These are phyloP conservation scores for Hyaloscypha bicolor DNA, from an alignment of 495 filamentous ascomycete species.

Conservation along the genomic window DNA sequence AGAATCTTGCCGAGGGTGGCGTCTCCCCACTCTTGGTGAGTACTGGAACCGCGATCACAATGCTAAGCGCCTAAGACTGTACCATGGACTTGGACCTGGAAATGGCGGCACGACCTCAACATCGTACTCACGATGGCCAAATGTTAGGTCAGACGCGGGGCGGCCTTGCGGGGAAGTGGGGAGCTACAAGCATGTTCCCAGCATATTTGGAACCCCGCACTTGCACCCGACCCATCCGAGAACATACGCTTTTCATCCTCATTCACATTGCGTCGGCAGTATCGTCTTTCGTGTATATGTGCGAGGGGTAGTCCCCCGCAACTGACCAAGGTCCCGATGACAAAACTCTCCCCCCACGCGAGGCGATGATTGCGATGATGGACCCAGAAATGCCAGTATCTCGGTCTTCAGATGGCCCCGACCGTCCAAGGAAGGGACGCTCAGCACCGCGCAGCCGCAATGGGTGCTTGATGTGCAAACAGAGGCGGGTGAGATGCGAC, in stretches of 20 bases:
- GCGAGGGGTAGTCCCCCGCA: neutral
- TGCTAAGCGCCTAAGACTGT: too few species aligned
- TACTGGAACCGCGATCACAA: too few species aligned
- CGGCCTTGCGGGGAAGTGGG: too few species aligned
- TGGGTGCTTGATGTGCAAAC: constrained; percentile 17
- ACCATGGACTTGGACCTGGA: too few species aligned
- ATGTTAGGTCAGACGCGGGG: too few species aligned
- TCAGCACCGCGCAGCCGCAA: constrained; percentile 14
- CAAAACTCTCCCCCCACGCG: neutral
- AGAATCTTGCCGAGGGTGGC: too few species aligned
- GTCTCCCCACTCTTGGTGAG: too few species aligned
- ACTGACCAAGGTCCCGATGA: neutral
- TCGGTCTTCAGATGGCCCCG: neutral
- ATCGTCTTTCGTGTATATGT: neutral
- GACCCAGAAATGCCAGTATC: neutral
- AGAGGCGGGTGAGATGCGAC: constrained; percentile 18
- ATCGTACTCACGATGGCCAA: too few species aligned
- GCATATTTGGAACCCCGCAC: too few species aligned
- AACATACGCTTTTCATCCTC: neutral
- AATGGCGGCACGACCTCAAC: too few species aligned
- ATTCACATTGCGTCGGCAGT: neutral
- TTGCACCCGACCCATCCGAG: too few species aligned
- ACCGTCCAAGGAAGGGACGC: neutral
- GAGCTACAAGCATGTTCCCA: too few species aligned
- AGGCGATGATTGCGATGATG: neutral